Evolutionary conservation across 208 protist genomes (phyloP).

Genomic region (Acanthamoeba healyi): DNA sequence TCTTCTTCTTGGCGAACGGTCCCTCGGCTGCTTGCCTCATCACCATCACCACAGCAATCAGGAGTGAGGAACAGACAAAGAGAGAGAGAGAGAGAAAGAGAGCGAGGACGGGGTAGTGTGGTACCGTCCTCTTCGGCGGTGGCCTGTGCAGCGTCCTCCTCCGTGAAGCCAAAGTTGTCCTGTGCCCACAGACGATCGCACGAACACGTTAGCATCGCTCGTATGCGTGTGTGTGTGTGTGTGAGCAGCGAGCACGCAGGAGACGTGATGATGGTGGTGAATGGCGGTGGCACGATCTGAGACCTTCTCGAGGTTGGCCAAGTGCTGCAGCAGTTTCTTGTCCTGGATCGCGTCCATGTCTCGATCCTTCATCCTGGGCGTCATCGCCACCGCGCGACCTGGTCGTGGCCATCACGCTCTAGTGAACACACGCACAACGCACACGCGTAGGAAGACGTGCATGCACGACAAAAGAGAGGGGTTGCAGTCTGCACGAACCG

Average conservation of each 20-base stretch:
- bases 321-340: conserved; percentile 21
- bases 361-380: conserved; percentile 25
- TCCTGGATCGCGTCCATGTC: not conserved
- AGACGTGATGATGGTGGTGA: no score
- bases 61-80: no score
- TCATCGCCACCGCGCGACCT: not conserved
- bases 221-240: no score
- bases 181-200: no score
- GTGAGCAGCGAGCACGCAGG: not conserved
- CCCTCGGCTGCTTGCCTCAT: not conserved
- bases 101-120: not conserved
- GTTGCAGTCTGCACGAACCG: not conserved
- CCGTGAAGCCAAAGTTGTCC: conserved; percentile 70
- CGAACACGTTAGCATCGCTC: no score
- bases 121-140: not conserved
- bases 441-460: no score
- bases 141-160: conserved; percentile 35
- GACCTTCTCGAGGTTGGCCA: conserved; percentile 52
- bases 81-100: no score
- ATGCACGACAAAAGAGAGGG: no score
- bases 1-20: conserved; percentile 59
- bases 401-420: no score
- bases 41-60: not conserved
- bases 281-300: no score
- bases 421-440: no score